phyloP scores from a whole-genome alignment of 208 protist genomes.

The Angomonas ambiguus region DNA sequence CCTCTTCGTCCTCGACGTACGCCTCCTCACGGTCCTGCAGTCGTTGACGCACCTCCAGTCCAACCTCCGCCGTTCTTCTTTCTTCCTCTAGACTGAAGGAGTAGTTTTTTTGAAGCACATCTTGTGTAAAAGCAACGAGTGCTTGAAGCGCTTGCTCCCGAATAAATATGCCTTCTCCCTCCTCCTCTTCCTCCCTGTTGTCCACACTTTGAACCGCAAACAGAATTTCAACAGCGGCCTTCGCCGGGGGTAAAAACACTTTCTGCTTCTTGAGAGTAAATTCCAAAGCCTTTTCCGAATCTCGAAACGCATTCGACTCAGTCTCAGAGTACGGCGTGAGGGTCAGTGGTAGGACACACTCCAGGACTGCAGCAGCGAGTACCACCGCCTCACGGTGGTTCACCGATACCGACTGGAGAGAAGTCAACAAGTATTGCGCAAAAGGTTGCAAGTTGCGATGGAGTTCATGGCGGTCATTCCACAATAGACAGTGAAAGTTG shows the following conservation, averaged over 20 bases:
- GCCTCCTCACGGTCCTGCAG: slow-evolving; percentile 23
- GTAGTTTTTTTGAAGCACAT: slow-evolving; percentile 84
- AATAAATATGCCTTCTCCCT: neutral
- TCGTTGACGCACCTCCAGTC: neutral
- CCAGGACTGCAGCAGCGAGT: slow-evolving; percentile 35
- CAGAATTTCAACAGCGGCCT: neutral
- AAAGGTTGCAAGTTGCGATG: neutral
- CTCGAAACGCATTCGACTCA: neutral
- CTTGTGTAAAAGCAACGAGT: slow-evolving; percentile 78
- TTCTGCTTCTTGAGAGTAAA: slow-evolving; percentile 8
- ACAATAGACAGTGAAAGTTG: slow-evolving; percentile 41
- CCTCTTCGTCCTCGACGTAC: slow-evolving; percentile 19
- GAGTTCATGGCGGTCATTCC: slow-evolving; percentile 25
- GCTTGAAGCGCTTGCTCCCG: slow-evolving; percentile 21
- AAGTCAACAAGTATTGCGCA: neutral
- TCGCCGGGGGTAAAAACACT: neutral
- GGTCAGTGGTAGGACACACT: slow-evolving; percentile 59
- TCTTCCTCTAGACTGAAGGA: slow-evolving; percentile 60
- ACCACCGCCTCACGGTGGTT: slow-evolving; percentile 7
- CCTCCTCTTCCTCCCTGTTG: neutral
- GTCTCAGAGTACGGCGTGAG: slow-evolving; percentile 29
- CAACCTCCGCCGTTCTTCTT: slow-evolving; percentile 21
- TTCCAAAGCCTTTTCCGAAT: neutral
- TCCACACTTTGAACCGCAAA: neutral
- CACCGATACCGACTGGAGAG: neutral